Percentiles rank a stretch among this genome's conserved stretches.
Evolutionary conservation across 73 alveolate species (phyloP).

Genomic region (Symbiodinium pilosum): DNA sequence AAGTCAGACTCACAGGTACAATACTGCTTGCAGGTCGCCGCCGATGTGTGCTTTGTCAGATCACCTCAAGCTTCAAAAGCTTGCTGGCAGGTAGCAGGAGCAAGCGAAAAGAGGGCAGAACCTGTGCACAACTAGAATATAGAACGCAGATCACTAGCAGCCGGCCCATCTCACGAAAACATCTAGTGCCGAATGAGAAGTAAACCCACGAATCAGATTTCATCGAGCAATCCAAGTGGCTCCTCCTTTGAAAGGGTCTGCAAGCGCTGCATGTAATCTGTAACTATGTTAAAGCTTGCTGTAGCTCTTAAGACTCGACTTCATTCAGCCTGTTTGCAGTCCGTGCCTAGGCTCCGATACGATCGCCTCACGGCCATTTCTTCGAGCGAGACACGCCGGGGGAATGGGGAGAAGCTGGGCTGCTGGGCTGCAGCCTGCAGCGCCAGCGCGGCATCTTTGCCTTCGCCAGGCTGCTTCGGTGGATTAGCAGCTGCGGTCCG

Average conservation of each 20-base stretch:
- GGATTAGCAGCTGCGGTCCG: constrained; percentile 37
- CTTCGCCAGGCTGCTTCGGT: constrained; percentile 12
- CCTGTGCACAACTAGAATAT: too few species aligned
- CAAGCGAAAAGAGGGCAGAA: too few species aligned
- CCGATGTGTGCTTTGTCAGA: too few species aligned
- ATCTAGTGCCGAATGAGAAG: too few species aligned
- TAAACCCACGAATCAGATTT: too few species aligned
- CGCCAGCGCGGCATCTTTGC: not conserved
- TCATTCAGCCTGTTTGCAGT: not conserved
- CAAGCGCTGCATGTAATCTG: too few species aligned
- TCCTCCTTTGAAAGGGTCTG: not conserved
- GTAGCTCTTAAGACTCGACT: not conserved
- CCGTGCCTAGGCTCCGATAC: constrained; percentile 17
- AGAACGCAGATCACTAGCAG: too few species aligned
- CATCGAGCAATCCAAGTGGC: too few species aligned
- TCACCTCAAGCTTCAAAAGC: too few species aligned
- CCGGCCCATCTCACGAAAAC: too few species aligned
- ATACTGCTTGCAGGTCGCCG: too few species aligned
- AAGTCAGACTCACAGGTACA: not conserved
- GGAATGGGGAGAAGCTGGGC: not conserved
- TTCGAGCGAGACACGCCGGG: constrained; percentile 42
- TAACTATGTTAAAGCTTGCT: not conserved
- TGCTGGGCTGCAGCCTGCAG: not conserved
- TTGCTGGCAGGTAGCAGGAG: too few species aligned
- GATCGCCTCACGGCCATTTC: constrained; percentile 66